phyloP scores from a whole-genome alignment of 257 asterid species.

The Solanum bulbocastanum region DNA sequence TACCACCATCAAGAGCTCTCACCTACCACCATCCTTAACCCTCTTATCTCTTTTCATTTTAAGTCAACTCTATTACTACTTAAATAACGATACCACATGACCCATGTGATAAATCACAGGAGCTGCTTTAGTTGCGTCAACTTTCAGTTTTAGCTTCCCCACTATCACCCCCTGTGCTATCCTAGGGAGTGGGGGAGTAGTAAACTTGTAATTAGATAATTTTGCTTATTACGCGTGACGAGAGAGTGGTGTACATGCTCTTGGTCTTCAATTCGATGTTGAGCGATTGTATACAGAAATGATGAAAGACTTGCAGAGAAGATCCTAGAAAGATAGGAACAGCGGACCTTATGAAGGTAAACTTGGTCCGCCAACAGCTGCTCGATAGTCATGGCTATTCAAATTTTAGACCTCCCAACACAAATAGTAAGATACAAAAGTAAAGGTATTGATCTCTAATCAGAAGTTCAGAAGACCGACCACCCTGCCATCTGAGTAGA shows the following conservation, averaged over 20 bases:
- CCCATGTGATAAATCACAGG: background rate
- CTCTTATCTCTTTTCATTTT: background rate
- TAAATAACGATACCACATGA: background rate
- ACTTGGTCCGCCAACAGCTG: background rate
- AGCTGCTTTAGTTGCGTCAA: background rate
- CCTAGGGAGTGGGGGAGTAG: background rate
- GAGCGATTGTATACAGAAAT: background rate
- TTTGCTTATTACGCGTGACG: background rate
- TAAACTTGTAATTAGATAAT: background rate
- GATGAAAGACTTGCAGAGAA: too few species aligned
- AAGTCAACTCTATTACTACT: background rate
- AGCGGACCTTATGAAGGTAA: background rate
- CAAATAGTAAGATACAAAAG: background rate
- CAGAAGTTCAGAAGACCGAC: background rate
- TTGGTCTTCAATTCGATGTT: background rate
- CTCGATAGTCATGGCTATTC: background rate
- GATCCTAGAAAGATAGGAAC: background rate
- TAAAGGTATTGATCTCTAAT: background rate
- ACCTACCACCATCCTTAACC: background rate
- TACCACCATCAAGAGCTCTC: background rate
- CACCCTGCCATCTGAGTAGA: background rate
- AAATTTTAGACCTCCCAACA: background rate
- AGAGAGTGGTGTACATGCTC: background rate
- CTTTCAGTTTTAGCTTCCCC: background rate
- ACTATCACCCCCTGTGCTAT: background rate